These are phyloP conservation scores for Suillus bovinus DNA, from an alignment of 768 basidiomycete genomes.

Conservation along the genomic window DNA sequence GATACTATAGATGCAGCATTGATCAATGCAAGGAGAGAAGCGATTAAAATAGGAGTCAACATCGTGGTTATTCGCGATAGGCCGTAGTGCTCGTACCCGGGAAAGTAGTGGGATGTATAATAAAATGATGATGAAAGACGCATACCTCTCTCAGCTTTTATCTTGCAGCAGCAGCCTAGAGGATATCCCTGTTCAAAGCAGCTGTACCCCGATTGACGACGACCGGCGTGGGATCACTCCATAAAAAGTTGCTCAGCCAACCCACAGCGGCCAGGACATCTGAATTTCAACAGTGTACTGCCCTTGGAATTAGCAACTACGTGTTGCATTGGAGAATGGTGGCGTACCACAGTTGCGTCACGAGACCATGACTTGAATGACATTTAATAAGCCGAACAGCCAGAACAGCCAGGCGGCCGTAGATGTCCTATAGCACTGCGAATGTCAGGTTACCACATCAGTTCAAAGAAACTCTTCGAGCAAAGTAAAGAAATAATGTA, in stretches of 20 bases:
- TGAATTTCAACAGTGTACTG: not conserved
- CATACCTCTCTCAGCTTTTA: not conserved
- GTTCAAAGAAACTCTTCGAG: not conserved
- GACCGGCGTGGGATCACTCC: not conserved
- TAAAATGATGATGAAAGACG: not conserved
- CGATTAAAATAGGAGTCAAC: slow-evolving; percentile 10
- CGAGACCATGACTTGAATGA: not conserved
- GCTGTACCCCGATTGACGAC: not conserved
- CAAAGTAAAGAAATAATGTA: not conserved
- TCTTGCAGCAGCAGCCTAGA: not conserved
- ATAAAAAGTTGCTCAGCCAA: not conserved
- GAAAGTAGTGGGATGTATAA: not conserved
- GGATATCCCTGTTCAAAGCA: not conserved
- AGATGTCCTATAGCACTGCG: not conserved
- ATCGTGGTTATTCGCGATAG: slow-evolving; percentile 12
- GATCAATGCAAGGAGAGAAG: slow-evolving; percentile 12
- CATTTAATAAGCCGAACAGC: not conserved
- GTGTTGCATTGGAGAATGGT: not conserved
- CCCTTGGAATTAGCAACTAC: not conserved
- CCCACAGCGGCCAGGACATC: not conserved
- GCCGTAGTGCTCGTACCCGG: not conserved
- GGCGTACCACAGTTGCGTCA: not conserved
- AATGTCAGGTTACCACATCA: not conserved
- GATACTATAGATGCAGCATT: slow-evolving; percentile 22
- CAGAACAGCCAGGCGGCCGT: not conserved